Conservation (phyloP, 1,284 basidiomycete species). For the Puccinia horiana region DNA sequence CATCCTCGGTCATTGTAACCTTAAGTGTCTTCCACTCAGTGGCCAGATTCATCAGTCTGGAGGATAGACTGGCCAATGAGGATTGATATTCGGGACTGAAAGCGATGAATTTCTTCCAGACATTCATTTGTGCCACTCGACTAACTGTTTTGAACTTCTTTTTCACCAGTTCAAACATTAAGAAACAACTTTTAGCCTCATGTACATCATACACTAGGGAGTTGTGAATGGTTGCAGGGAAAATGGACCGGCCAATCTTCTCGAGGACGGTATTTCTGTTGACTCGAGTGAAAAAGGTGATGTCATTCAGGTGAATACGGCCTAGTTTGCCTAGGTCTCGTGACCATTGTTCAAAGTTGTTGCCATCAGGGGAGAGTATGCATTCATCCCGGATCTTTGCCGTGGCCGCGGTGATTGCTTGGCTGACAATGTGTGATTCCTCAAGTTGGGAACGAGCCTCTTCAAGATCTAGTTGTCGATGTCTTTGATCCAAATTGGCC, state of each 20-base stretch:
- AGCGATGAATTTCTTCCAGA: neutral
- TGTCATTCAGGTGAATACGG: neutral
- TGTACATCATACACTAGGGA: neutral
- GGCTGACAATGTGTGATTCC: neutral
- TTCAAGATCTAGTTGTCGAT: neutral
- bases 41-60: neutral
- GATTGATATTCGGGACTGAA: neutral
- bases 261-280: neutral
- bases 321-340: neutral
- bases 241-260: neutral
- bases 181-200: neutral
- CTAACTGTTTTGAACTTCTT: neutral
- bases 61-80: neutral
- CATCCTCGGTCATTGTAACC: neutral
- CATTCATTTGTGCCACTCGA: neutral
- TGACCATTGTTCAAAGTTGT: neutral
- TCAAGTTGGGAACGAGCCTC: neutral
- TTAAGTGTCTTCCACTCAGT: neutral
- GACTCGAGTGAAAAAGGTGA: neutral
- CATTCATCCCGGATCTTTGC: neutral
- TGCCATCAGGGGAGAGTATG: neutral
- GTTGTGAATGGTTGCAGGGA: neutral
- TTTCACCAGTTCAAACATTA: neutral
- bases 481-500: no score
- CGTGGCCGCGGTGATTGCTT: neutral